These are phyloP conservation scores for Thalassiosira allenii DNA, from an alignment of 352 stramenopile species.

Conservation along the genomic window DNA sequence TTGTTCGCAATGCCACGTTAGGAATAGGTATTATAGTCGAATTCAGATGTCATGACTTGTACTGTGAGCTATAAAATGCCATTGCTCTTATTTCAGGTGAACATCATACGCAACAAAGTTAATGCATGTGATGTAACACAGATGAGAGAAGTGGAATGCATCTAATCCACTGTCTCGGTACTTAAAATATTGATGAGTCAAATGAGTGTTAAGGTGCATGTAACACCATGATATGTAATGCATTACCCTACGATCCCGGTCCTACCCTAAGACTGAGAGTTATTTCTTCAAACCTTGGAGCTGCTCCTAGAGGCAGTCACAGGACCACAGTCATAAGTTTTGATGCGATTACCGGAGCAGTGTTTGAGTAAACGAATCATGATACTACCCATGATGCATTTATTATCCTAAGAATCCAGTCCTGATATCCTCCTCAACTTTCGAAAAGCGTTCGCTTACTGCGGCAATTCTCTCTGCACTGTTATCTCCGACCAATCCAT, in stretches of 20 bases:
- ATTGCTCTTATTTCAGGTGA: slow-evolving; percentile 41
- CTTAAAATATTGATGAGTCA: slow-evolving; percentile 13
- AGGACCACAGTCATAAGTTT: too few relatives aligned
- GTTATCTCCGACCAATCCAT: slow-evolving; percentile 29
- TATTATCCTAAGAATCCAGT: too few relatives aligned
- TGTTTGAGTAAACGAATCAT: too few relatives aligned
- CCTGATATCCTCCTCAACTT: slow-evolving; percentile 53
- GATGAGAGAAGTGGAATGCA: slow-evolving; percentile 13
- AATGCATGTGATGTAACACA: slow-evolving; percentile 36
- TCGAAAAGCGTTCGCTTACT: slow-evolving; percentile 38
- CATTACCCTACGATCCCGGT: slow-evolving; percentile 20
- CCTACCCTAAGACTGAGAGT: background rate
- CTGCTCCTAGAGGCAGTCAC: too few relatives aligned
- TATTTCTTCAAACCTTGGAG: background rate
- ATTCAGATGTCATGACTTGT: slow-evolving; percentile 42
- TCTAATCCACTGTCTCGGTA: background rate
- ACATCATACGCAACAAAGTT: slow-evolving; percentile 48
- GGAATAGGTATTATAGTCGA: slow-evolving; percentile 51
- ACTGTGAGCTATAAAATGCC: slow-evolving; percentile 57
- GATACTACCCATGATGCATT: too few relatives aligned
- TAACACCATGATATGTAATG: slow-evolving; percentile 39
- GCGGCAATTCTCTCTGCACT: slow-evolving; percentile 3
- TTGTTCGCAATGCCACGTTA: slow-evolving; percentile 18
- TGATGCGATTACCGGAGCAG: too few relatives aligned
- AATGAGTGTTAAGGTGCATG: slow-evolving; percentile 43